Conservation (phyloP, 148 eudicot species). For the Arbutus unedo region DNA sequence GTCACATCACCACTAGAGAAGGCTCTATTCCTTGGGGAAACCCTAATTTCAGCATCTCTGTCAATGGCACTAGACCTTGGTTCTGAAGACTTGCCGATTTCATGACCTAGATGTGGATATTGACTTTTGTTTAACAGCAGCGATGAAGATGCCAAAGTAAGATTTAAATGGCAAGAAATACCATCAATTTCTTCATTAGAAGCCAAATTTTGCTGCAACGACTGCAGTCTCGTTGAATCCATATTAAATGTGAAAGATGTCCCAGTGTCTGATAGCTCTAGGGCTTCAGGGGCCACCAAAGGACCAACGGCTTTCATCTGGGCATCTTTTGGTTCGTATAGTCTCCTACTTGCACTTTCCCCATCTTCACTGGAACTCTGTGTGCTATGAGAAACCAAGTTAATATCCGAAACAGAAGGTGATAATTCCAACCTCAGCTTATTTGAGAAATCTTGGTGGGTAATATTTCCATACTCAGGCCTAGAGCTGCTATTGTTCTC, state of each 20-base stretch:
- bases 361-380: slow-evolving; percentile 81
- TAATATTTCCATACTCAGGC: slow-evolving; percentile 42
- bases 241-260: slow-evolving; percentile 52
- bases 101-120: slow-evolving; percentile 36
- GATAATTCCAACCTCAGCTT: slow-evolving; percentile 71
- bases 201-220: slow-evolving; percentile 41
- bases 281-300: slow-evolving; percentile 46
- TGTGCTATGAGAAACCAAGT: slow-evolving; percentile 75
- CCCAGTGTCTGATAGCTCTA: slow-evolving; percentile 61
- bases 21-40: slow-evolving; percentile 22
- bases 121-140: slow-evolving; percentile 42
- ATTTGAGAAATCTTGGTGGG: slow-evolving; percentile 63
- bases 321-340: slow-evolving; percentile 42
- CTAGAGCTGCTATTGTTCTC: slow-evolving; percentile 49
- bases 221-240: slow-evolving; percentile 46
- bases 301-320: slow-evolving; percentile 35
- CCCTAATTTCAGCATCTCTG: slow-evolving; percentile 25
- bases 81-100: slow-evolving; percentile 30
- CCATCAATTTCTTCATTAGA: slow-evolving; percentile 59
- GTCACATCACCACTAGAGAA: slow-evolving; percentile 21
- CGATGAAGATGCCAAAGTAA: slow-evolving; percentile 70
- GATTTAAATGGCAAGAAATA: slow-evolving; percentile 72
- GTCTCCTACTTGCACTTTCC: slow-evolving; percentile 49
- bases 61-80: slow-evolving; percentile 21
- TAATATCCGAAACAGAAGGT: slow-evolving; percentile 67